Evolutionary conservation across 2,329 filamentous ascomycete genomes (phyloP), one percentile per base, ranked within the genome.

Genomic region (Chalara sp.): DNA sequence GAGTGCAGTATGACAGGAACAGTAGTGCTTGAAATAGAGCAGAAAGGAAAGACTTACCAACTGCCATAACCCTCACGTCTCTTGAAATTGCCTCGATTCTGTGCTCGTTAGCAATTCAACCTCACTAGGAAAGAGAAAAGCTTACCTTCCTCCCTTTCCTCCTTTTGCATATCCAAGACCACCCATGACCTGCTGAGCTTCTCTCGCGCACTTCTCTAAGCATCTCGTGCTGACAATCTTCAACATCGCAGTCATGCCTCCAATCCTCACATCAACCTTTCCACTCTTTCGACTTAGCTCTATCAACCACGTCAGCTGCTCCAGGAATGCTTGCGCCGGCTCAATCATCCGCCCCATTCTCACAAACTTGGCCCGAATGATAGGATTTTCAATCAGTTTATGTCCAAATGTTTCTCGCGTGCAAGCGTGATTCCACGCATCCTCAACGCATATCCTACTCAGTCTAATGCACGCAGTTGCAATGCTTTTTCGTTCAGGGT

Each of bases 291-390:
- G 39, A 53, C 41, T 54, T 5, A 56, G 6, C 44, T 65, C 61
- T 46, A 64, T 59, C 44, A 64, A 33, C 60, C 59, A 79, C 5
- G 76, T 78, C 3, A 84, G 67, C 60, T 83, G 79, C 58, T 84
- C 81, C 52, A 84, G 63, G 68, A 80, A 83, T 0, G 80, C 77
- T 65, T 78, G 80, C 44, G 80, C 76, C 0, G 76, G 75, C 56
- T 84, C 81, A n/a, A 84, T 74, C 56, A 77, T 72, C 8, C 77
- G 70, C 0, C 78, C 79, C 47, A 83, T 72, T 35, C 75, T 79
- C n/a, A 76, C 73, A 11, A 84, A 70, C 61, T 84, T 84, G 21
- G 74, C 69, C 13, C 76, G 72, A 49, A 84, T 83, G 40, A 80
- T 76, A 47, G 82, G 78, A 59, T 78, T 77, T 10, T 74, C 64